These are phyloP conservation scores for Leccinum boreale DNA, from an alignment of 768 basidiomycete species.

Conservation along the genomic window DNA sequence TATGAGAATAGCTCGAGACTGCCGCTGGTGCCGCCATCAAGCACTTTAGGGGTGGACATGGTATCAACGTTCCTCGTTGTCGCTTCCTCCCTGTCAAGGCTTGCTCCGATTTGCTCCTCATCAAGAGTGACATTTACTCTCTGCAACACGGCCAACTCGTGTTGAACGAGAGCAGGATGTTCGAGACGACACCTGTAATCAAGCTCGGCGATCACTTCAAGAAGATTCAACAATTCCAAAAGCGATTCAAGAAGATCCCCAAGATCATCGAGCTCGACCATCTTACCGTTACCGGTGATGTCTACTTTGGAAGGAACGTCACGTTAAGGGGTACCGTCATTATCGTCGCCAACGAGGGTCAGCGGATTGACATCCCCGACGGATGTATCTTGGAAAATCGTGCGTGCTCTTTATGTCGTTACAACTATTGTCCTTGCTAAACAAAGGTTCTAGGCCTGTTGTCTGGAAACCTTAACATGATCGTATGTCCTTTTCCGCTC, in stretches of 20 bases:
- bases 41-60: constrained; percentile 63
- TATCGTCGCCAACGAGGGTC: constrained; percentile 74
- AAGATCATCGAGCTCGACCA: constrained; percentile 73
- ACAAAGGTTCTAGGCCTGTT: constrained; percentile 45
- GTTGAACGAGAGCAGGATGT: constrained; percentile 57
- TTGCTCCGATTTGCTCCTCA: constrained; percentile 61
- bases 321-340: constrained; percentile 68
- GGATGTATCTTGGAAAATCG: constrained; percentile 70
- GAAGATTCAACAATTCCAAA: constrained; percentile 70
- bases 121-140: constrained; percentile 69
- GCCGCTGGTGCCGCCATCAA: constrained; percentile 76
- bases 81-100: constrained; percentile 69
- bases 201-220: constrained; percentile 79
- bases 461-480: constrained; percentile 75
- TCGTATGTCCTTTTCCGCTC: constrained; percentile 37
- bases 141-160: constrained; percentile 66
- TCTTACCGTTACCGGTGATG: constrained; percentile 68
- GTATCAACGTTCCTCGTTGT: constrained; percentile 69
- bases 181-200: constrained; percentile 65
- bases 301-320: constrained; percentile 63
- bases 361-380: constrained; percentile 72
- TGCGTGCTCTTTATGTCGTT: constrained; percentile 23
- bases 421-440: constrained; percentile 13
- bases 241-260: constrained; percentile 74
- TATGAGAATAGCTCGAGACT: constrained; percentile 54